phyloP scores from a whole-genome alignment of 345 rosid species.

The Melaleuca alternifolia region DNA sequence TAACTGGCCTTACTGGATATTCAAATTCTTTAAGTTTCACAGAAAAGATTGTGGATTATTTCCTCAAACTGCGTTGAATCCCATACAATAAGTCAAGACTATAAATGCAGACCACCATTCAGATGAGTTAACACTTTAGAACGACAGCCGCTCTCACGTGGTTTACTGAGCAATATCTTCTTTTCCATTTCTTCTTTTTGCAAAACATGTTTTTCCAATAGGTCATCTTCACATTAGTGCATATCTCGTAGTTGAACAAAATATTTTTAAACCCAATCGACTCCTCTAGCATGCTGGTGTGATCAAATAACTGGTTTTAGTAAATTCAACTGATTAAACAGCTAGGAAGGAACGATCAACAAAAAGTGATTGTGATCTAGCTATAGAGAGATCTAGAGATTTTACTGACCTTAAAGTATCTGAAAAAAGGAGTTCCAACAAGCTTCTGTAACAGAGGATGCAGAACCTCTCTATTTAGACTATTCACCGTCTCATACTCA shows the following conservation, averaged over 20 bases:
- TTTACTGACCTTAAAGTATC: conserved; percentile 71
- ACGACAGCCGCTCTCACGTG: neutral
- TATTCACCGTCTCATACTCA: conserved; percentile 71
- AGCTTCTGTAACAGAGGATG: conserved; percentile 73
- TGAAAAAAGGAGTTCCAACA: conserved; percentile 63
- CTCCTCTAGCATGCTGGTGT: neutral
- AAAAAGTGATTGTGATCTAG: neutral
- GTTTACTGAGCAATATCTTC: neutral
- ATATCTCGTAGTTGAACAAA: neutral
- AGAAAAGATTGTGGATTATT: neutral
- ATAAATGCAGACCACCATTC: neutral
- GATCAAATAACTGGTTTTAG: neutral
- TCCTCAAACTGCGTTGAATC: neutral
- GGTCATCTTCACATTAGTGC: neutral
- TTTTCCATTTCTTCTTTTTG: neutral
- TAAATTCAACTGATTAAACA: neutral
- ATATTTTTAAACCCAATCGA: neutral
- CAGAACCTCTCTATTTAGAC: conserved; percentile 48
- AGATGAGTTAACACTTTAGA: neutral
- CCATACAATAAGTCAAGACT: neutral
- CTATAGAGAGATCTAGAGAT: neutral
- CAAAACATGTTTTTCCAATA: neutral
- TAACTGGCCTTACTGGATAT: neutral
- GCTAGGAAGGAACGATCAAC: neutral
- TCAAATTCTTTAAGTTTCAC: neutral